Percentiles rank a stretch among this genome's conserved stretches.
These are phyloP conservation scores for Rhizopogon vesiculosus DNA, from an alignment of 768 basidiomycete species.

Conservation along the genomic window DNA sequence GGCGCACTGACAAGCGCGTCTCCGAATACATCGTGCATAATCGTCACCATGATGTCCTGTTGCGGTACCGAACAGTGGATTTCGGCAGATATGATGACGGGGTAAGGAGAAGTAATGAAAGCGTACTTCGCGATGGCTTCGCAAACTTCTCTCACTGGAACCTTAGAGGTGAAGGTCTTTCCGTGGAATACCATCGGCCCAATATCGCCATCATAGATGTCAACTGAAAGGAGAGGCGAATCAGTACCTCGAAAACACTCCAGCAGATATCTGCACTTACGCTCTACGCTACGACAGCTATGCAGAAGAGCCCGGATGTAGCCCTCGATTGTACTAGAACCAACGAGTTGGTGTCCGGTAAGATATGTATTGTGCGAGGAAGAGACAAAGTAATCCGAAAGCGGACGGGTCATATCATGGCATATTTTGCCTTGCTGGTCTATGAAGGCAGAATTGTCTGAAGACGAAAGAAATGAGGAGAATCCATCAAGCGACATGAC, in stretches of 20 bases:
- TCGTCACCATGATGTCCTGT: conserved; percentile 73
- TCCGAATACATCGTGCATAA: conserved; percentile 68
- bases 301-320: conserved; percentile 90
- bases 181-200: conserved; percentile 90
- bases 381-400: conserved; percentile 85
- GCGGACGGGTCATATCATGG: conserved; percentile 87
- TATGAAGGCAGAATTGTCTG: conserved; percentile 63
- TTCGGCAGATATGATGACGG: conserved; percentile 91
- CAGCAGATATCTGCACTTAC: conserved; percentile 41
- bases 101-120: conserved; percentile 87
- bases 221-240: conserved; percentile 48
- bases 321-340: conserved; percentile 85
- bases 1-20: conserved; percentile 44
- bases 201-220: conserved; percentile 83
- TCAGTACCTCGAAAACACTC: not conserved
- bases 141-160: conserved; percentile 77
- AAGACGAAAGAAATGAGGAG: conserved; percentile 73
- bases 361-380: conserved; percentile 93
- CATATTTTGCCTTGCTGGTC: conserved; percentile 49
- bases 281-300: conserved; percentile 89
- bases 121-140: conserved; percentile 84
- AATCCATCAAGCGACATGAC: conserved; percentile 58
- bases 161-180: conserved; percentile 80
- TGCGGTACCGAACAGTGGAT: conserved; percentile 77
- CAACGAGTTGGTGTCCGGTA: conserved; percentile 81